Percentiles rank a stretch among this genome's conserved stretches.
These are phyloP conservation scores for Veloboletus limbatus DNA, from an alignment of 1,284 basidiomycete species.

Conservation along the genomic window DNA sequence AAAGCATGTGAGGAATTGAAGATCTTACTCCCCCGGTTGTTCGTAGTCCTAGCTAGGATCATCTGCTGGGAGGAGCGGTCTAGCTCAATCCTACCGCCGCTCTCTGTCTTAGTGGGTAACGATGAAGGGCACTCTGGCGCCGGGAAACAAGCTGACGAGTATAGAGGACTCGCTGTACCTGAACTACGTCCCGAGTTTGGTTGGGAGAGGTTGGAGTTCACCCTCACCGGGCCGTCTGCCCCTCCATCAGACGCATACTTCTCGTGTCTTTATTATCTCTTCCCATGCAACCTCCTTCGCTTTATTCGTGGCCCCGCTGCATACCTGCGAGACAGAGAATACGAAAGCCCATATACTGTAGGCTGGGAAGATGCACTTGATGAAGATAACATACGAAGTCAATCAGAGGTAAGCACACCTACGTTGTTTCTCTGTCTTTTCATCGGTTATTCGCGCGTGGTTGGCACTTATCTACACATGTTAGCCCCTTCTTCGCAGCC, in stretches of 20 bases:
- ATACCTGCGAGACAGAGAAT: conserved; percentile 53
- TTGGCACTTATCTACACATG: conserved; percentile 8
- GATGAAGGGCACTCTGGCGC: conserved; percentile 36
- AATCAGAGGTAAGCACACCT: conserved; percentile 51
- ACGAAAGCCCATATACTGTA: conserved; percentile 55
- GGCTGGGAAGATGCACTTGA: conserved; percentile 70
- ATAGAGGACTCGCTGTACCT: conserved; percentile 28
- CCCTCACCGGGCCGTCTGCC: conserved; percentile 49
- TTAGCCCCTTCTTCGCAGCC: conserved; percentile 67
- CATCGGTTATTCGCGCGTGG: background rate
- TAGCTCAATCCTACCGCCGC: conserved; percentile 30
- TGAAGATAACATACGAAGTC: conserved; percentile 65
- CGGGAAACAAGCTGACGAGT: conserved; percentile 34
- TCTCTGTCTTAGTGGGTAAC: conserved; percentile 33
- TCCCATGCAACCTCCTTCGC: conserved; percentile 77
- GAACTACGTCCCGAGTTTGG: conserved; percentile 50
- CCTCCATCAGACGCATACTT: conserved; percentile 66
- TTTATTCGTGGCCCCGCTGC: conserved; percentile 68
- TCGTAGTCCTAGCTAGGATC: conserved; percentile 63
- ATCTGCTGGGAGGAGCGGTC: conserved; percentile 66
- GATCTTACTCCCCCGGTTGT: conserved; percentile 54
- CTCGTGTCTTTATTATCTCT: conserved; percentile 82
- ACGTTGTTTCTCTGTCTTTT: background rate
- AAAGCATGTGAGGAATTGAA: conserved; percentile 55
- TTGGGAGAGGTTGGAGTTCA: conserved; percentile 64